Percentiles rank a stretch among this genome's conserved stretches.
These are phyloP conservation scores for Herpetomonas tarakana DNA, from an alignment of 208 protist genomes.

Conservation along the genomic window DNA sequence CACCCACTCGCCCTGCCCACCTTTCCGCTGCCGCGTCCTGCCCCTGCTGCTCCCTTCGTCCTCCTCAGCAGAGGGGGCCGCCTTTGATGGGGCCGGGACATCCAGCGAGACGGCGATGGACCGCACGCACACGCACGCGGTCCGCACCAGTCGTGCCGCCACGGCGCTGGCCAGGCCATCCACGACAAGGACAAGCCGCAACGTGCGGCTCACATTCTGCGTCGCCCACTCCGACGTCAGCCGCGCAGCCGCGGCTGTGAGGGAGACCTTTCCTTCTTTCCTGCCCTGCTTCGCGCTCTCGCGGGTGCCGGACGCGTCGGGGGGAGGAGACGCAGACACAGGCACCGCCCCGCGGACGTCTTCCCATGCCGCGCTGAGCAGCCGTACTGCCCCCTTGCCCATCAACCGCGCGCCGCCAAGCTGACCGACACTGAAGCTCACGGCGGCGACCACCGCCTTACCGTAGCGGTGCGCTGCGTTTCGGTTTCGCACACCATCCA, in stretches of 20 bases:
- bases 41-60: not conserved
- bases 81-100: not conserved
- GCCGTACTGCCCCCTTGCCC: not conserved
- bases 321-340: no score
- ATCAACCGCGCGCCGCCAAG: not conserved
- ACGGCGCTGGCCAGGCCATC: not conserved
- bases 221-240: no score
- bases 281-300: no score
- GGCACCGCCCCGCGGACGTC: not conserved
- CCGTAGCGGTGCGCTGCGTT: not conserved
- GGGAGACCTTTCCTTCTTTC: no score
- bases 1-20: not conserved
- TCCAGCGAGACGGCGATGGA: not conserved
- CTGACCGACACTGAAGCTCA: not conserved
- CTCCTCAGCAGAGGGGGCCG: not conserved
- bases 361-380: not conserved
- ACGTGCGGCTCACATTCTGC: not conserved
- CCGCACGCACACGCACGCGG: not conserved
- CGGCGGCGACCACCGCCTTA: not conserved
- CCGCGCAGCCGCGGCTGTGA: no score
- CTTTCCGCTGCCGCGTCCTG: not conserved
- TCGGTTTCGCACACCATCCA: not conserved
- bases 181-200: not conserved
- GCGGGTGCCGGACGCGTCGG: no score
- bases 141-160: not conserved